Evolutionary conservation across 2,329 filamentous ascomycete genomes (phyloP).

Genomic region (Diaporthe aspalathi): DNA sequence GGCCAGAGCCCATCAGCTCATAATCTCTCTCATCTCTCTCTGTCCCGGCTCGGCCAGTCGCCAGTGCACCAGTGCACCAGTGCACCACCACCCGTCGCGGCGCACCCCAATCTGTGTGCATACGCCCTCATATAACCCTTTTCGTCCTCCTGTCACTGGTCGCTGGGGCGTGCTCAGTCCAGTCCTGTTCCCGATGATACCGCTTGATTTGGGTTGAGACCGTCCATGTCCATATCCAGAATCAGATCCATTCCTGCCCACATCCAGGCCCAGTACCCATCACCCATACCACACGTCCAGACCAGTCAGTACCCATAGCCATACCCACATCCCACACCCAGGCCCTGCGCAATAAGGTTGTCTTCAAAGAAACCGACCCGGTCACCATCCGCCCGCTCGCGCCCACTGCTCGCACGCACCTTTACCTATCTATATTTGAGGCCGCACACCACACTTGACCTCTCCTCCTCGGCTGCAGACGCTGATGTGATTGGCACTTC

Average conservation of each 20-base stretch:
- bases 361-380: conserved; percentile 21
- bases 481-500: conserved; percentile 36
- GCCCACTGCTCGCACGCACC: conserved; percentile 22
- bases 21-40: conserved; percentile 28
- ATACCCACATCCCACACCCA: conserved; percentile 10
- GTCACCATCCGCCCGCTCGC: conserved; percentile 23
- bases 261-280: conserved; percentile 21
- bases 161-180: too few species aligned
- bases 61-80: conserved; percentile 6
- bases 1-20: conserved; percentile 28
- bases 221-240: conserved; percentile 25
- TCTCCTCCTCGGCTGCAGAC: conserved; percentile 26
- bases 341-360: conserved; percentile 29
- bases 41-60: conserved; percentile 17
- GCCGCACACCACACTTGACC: conserved; percentile 34
- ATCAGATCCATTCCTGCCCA: conserved; percentile 27
- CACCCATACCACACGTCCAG: not conserved
- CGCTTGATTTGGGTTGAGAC: conserved; percentile 30
- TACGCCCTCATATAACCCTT: conserved; percentile 28
- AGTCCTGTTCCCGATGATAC: conserved; percentile 16
- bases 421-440: conserved; percentile 35
- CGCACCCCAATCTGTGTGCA: conserved; percentile 29
- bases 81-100: conserved; percentile 12
- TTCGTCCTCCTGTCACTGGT: conserved; percentile 11
- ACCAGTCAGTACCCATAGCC: not conserved